phyloP scores from a whole-genome alignment of 2,329 filamentous ascomycete genomes.

The Aspergillus unguis region DNA sequence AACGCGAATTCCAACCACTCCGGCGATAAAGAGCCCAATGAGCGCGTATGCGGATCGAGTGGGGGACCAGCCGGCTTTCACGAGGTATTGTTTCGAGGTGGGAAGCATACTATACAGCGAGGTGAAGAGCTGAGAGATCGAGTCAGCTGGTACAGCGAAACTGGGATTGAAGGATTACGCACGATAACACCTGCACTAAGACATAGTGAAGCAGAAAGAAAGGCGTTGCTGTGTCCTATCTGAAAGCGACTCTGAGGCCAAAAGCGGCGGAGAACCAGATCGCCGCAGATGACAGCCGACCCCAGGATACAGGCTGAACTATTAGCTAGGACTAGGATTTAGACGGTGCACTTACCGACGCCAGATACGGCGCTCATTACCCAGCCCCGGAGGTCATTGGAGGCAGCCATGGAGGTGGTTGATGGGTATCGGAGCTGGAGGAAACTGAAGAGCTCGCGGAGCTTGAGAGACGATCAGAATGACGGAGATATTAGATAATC shows the following conservation, averaged over 20 bases:
- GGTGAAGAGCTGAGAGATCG: constrained; percentile 69
- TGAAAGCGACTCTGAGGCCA: constrained; percentile 73
- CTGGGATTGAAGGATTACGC: constrained; percentile 9
- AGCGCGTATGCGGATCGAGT: constrained; percentile 57
- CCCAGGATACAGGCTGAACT: constrained; percentile 60
- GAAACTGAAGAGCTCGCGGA: neutral
- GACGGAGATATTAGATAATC: constrained; percentile 11
- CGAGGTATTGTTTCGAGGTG: constrained; percentile 74
- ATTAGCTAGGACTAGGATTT: constrained; percentile 10
- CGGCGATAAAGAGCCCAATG: constrained; percentile 47
- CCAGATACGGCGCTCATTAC: constrained; percentile 83
- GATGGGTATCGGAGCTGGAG: constrained; percentile 2
- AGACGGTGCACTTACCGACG: constrained; percentile 53
- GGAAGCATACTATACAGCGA: constrained; percentile 91
- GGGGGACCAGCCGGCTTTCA: constrained; percentile 63
- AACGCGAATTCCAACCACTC: constrained; percentile 46
- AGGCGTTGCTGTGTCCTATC: constrained; percentile 84
- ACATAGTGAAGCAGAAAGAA: constrained; percentile 83
- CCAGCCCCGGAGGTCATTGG: constrained; percentile 89
- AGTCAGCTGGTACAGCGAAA: neutral
- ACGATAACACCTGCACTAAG: constrained; percentile 97
- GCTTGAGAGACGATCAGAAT: constrained; percentile 6
- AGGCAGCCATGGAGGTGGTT: constrained; percentile 46
- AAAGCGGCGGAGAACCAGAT: constrained; percentile 69
- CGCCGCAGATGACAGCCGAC: constrained; percentile 81